Percentiles rank a stretch among this genome's conserved stretches.
Evolutionary conservation across 192 early-diverging fungal genomes (phyloP).

Genomic region (Rhizophlyctis rosea): DNA sequence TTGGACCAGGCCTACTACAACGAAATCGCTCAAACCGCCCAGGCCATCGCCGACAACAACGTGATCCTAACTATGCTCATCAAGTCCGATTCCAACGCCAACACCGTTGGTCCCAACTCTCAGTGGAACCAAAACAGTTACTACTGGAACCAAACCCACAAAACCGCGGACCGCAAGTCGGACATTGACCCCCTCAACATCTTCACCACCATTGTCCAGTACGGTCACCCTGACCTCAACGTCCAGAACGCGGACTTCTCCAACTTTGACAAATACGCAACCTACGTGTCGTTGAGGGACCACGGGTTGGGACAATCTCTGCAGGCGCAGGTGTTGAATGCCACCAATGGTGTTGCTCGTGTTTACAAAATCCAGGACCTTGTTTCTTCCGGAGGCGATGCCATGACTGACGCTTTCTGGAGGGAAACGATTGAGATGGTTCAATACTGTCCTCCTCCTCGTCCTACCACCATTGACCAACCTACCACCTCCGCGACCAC

Average conservation of each 20-base stretch:
- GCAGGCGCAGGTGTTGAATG: conserved; percentile 30
- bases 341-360: conserved; percentile 28
- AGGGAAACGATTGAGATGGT: conserved; percentile 27
- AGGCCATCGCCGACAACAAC: conserved; percentile 4
- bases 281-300: conserved; percentile 15
- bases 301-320: conserved; percentile 22
- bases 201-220: conserved; percentile 39
- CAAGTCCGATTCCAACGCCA: conserved; percentile 35
- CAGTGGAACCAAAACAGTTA: conserved; percentile 11
- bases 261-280: conserved; percentile 29
- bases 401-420: conserved; percentile 28
- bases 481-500: too few species aligned
- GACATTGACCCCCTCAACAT: conserved; percentile 16
- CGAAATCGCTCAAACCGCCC: conserved; percentile 32
- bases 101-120: conserved; percentile 30
- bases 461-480: conserved; percentile 11
- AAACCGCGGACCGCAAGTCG: background rate
- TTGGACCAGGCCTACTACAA: conserved; percentile 26
- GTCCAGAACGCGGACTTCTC: conserved; percentile 17
- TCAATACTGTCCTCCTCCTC: conserved; percentile 24
- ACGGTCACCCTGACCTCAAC: conserved; percentile 30
- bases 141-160: conserved; percentile 10
- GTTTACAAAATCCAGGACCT: conserved; percentile 35
- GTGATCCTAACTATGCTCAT: conserved; percentile 29
- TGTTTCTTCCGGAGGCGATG: conserved; percentile 23